phyloP scores from a whole-genome alignment of 108 stramenopile genomes.

The Parmales sp. region DNA sequence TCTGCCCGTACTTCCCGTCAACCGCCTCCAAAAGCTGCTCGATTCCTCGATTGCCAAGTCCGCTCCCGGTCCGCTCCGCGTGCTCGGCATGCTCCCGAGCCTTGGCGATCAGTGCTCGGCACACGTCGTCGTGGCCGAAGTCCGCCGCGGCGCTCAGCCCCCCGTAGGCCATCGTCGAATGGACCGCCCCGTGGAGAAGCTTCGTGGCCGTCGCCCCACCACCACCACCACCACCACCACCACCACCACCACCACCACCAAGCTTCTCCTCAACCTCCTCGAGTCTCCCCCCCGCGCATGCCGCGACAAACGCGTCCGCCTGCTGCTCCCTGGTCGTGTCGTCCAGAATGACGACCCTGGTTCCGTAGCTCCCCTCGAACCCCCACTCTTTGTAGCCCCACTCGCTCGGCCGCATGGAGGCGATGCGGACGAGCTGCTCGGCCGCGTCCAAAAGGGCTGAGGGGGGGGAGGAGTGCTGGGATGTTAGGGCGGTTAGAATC shows the following conservation, averaged over 20 bases:
- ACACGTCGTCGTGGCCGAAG: not conserved
- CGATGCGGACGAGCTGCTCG: not conserved
- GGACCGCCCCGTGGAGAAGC: not conserved
- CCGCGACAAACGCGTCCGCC: not conserved
- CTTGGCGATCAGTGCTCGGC: not conserved
- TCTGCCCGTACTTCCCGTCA: no score
- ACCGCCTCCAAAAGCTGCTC: no score
- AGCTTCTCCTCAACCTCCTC: not conserved
- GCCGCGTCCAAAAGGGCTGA: not conserved
- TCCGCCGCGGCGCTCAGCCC: not conserved
- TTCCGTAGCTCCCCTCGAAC: not conserved
- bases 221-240: no score
- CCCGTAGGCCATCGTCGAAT: not conserved
- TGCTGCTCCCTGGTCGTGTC: not conserved
- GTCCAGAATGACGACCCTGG: not conserved
- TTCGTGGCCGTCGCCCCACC: not conserved
- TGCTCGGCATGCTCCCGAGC: no score
- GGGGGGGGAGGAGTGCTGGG: not conserved
- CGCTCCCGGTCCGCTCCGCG: no score
- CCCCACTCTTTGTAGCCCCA: conserved; percentile 1
- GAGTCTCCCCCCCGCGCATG: not conserved
- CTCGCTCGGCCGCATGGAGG: not conserved
- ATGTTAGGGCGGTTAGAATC: not conserved
- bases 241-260: no score
- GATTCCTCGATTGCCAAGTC: no score